Evolutionary conservation across 345 rosid genomes (phyloP), one percentile per base, ranked within the genome.

Genomic region (Raphanus raphanistrum): DNA sequence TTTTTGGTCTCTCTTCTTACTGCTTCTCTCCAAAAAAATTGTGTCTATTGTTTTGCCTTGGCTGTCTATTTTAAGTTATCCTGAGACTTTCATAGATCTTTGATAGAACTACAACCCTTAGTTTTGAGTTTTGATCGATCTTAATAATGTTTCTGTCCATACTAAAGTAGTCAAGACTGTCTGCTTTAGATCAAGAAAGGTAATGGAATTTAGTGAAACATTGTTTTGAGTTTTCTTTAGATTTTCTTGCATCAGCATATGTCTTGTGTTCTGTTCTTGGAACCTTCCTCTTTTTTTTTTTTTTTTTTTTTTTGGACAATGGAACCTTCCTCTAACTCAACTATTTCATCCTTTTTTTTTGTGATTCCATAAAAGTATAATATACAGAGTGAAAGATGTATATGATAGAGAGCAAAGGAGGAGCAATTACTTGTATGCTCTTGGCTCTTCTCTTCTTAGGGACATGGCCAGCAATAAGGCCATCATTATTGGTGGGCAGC

Each of bases 381-480:
- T 4, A 35, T 35, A 35, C n/a, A 63, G 43, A 7, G 50, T 38
- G 45, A 10, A 57, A 58, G 43, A 90, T 94, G 90, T 91, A 83
- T 85, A 8, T 88, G 35, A 87, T 94, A 70, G 94, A 89, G 81
- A 91, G 93, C 90, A 94, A 92, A 87, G 90, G 80, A 76, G 97
- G 90, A 29, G 97, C 98, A 54, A 89, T 94, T 70, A 84, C 66
- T 62, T 91, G 98, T 57, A 91, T 94, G 97, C 82, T 91, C 7
- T 80, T 94, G 6, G 85, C 96, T 45, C 78, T 82, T 91, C 36
- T 73, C 87, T 73, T 88, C 73, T 69, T 94, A 71, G 98, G 98
- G 3, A 94, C 91, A 70, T 94, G 97, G 96, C 98, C 97, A 27
- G 97, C 94, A 35, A 9, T 94, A n/a, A n/a, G n/a, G n/a, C n/a